Evolutionary conservation across 805 yeast species (phyloP), one percentile per base, ranked within the genome.

Genomic region (Geotrichum ghanense): DNA sequence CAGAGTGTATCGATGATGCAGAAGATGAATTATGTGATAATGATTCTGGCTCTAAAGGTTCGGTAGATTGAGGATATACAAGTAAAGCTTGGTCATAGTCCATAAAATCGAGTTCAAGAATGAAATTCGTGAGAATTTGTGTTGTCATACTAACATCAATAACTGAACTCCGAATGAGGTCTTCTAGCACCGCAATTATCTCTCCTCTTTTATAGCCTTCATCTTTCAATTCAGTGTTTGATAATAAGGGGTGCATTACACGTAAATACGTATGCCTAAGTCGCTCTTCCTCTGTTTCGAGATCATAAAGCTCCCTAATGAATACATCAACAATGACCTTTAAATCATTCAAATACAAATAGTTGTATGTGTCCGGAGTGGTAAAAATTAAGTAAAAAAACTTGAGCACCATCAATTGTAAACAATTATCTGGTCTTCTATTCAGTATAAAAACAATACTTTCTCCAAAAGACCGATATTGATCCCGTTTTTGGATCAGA

Each of bases 301-400:
- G 62, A 56, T 89, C 79, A 53, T 75, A 74, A 46, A 90, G 68
- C 58, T 89, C 95, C 45, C 97, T 68, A 1, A 89, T 70, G 45
- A 89, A 70, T 7, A 89, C 88, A 57, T 87, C 95, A 14, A 83
- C 79, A 48, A 89, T 72, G 3, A 89, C 94, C 55, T 82, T 80
- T 49, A 89, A 65, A 60, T 89, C 97, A 56, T 89, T 89, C 51
- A 85, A 69, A 59, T 89, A 89, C 44, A 87, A 76, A 55, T 81
- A 71, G 49, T 81, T 82, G 46, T 75, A 69, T 0, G 94, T 81
- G 31, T 66, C 65, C 3, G 79, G 70, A 3, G 79, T 75, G 2
- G 89, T 79, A 63, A 89, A 76, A 1, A 89, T 73, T 48, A 84
- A 63, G 60, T 85, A 86, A 5, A 89, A 66, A 48, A 86, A 71